Percentiles rank a stretch among this genome's conserved stretches.
These are phyloP conservation scores for Magnolia officinalis DNA, from an alignment of 164 flowering plant species.

Conservation along the genomic window DNA sequence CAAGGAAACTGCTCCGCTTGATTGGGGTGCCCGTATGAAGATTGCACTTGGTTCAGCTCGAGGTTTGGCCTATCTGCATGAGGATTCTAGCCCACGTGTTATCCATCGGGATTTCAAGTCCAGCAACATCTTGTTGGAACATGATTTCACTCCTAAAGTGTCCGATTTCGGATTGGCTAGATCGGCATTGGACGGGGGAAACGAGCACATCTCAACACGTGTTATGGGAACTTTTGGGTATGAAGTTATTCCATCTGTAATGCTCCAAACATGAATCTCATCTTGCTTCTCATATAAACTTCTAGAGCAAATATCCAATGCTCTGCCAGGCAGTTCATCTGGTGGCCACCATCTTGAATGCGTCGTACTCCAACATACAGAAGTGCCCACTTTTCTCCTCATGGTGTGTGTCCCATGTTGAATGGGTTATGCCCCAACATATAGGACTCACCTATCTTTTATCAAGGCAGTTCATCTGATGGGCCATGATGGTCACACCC, in stretches of 20 bases:
- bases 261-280: background rate
- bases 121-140: conserved; percentile 86
- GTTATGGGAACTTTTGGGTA: conserved; percentile 98
- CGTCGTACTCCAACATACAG: background rate
- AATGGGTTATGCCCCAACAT: background rate
- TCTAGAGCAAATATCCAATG: background rate
- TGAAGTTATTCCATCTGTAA: conserved; percentile 1
- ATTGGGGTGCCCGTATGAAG: conserved; percentile 81
- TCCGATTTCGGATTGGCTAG: conserved; percentile 94
- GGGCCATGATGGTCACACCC: background rate
- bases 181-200: conserved; percentile 68
- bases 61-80: conserved; percentile 93
- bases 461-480: background rate
- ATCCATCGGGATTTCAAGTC: conserved; percentile 95
- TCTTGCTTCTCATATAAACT: background rate
- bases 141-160: conserved; percentile 90
- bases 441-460: background rate
- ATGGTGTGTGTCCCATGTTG: background rate
- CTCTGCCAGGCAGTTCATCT: too few species aligned
- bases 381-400: background rate
- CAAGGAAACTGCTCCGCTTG: conserved; percentile 68
- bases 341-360: background rate
- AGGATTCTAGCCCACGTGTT: conserved; percentile 93
- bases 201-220: conserved; percentile 75
- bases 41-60: conserved; percentile 97